These are phyloP conservation scores for Daldinia loculata DNA, from an alignment of 495 filamentous ascomycete genomes.

Conservation along the genomic window DNA sequence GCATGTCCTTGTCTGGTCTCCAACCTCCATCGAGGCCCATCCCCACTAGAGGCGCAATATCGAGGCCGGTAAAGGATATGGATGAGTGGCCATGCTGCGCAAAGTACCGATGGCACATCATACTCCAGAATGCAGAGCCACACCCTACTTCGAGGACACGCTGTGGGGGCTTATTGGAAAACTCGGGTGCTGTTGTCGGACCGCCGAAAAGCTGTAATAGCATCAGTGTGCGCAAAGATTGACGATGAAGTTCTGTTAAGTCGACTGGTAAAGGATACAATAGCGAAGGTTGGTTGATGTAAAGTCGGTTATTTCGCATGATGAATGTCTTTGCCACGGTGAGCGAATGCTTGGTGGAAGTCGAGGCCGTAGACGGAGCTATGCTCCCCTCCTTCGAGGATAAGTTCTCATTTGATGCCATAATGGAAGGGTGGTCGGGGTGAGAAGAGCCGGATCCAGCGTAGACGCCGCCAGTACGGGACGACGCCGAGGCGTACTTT, in stretches of 20 bases:
- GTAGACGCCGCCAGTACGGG: constrained; percentile 53
- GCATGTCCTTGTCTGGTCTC: constrained; percentile 70
- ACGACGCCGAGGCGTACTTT: constrained; percentile 34
- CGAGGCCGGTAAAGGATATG: constrained; percentile 82
- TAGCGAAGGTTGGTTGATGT: constrained; percentile 76
- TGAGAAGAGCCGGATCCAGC: constrained; percentile 48
- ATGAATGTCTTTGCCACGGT: constrained; percentile 67
- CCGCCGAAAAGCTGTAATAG: constrained; percentile 81
- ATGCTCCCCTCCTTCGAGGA: constrained; percentile 43
- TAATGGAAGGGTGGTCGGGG: constrained; percentile 25
- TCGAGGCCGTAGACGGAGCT: constrained; percentile 36
- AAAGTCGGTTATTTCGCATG: constrained; percentile 78
- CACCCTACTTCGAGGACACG: constrained; percentile 89
- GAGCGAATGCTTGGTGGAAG: constrained; percentile 33
- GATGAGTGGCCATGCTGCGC: constrained; percentile 63
- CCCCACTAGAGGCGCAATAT: constrained; percentile 80
- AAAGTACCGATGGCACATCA: constrained; percentile 82
- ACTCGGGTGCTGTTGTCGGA: constrained; percentile 76
- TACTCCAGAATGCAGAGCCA: constrained; percentile 89
- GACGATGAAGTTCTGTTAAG: constrained; percentile 84
- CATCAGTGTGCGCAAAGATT: constrained; percentile 84
- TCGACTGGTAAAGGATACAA: constrained; percentile 89
- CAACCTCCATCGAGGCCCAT: constrained; percentile 54
- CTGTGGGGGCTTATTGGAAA: constrained; percentile 70
- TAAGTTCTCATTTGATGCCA: constrained; percentile 41